Percentiles rank a stretch among this genome's conserved stretches.
These are phyloP conservation scores for Comarum palustre DNA, from an alignment of 306 rosid genomes.

Conservation along the genomic window DNA sequence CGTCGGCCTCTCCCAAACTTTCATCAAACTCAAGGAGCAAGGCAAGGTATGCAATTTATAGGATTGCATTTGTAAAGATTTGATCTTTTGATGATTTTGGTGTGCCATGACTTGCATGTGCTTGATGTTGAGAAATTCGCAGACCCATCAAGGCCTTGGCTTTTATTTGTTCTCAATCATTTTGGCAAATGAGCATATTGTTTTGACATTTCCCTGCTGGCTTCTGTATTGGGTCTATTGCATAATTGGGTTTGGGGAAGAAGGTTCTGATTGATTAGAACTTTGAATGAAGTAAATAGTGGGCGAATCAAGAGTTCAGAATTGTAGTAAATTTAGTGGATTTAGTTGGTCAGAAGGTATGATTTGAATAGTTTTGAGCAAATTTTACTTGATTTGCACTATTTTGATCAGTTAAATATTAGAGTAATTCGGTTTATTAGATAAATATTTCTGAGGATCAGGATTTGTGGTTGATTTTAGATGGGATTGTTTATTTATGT, in stretches of 20 bases:
- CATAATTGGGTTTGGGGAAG: neutral
- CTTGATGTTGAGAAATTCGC: neutral
- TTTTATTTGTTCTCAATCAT: slow-evolving; percentile 1
- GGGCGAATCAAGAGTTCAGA: neutral
- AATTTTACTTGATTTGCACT: neutral
- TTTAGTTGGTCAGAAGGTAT: neutral
- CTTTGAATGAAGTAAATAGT: neutral
- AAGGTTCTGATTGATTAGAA: neutral
- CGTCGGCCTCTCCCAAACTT: slow-evolving; percentile 70
- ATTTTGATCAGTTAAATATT: neutral
- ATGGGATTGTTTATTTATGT: neutral
- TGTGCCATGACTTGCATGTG: neutral
- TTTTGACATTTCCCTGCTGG: neutral
- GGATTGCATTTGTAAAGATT: neutral
- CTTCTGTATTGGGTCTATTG: neutral
- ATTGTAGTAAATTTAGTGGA: neutral
- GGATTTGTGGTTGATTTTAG: slow-evolving; percentile 6
- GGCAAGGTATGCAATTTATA: slow-evolving; percentile 54
- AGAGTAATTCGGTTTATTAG: neutral
- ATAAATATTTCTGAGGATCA: neutral
- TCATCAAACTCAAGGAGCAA: slow-evolving; percentile 50
- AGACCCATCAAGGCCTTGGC: neutral
- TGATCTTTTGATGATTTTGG: neutral
- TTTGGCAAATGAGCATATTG: neutral
- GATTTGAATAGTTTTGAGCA: neutral